Conservation (phyloP, 352 stramenopile species). For the Phytophthora boehmeriae region DNA sequence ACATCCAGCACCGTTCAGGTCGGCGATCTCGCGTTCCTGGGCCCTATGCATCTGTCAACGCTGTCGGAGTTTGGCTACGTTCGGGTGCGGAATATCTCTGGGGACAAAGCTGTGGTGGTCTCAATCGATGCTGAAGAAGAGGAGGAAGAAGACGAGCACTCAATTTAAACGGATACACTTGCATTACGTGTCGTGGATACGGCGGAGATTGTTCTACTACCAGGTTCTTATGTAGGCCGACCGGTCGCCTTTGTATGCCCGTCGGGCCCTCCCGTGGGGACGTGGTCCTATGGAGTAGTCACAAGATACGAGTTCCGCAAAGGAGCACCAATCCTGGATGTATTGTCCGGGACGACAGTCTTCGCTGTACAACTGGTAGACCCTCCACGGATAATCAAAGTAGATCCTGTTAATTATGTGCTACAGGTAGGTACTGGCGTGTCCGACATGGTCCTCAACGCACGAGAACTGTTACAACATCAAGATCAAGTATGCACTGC, state of each 20-base stretch:
- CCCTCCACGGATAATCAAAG: constrained; percentile 7
- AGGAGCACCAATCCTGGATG: background rate
- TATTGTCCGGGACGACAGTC: background rate
- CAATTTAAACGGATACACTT: background rate
- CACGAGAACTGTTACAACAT: constrained; percentile 4
- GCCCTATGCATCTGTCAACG: background rate
- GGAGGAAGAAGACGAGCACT: background rate
- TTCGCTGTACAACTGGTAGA: background rate
- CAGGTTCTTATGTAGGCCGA: background rate
- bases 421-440: background rate
- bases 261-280: background rate
- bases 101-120: background rate
- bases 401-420: constrained; percentile 7
- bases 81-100: background rate
- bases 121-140: background rate
- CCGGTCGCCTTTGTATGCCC: constrained; percentile 3
- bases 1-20: too few relatives aligned
- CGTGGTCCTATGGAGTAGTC: constrained; percentile 9
- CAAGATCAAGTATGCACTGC: constrained; percentile 1
- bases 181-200: background rate
- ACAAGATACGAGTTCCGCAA: background rate
- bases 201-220: background rate
- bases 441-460: constrained; percentile 12
- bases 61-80: constrained; percentile 9
- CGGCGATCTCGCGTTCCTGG: constrained; percentile 4